Base-by-base conservation (phyloP, 1,139 yeast genomes). In the Blastobotrys niveus region DNA sequence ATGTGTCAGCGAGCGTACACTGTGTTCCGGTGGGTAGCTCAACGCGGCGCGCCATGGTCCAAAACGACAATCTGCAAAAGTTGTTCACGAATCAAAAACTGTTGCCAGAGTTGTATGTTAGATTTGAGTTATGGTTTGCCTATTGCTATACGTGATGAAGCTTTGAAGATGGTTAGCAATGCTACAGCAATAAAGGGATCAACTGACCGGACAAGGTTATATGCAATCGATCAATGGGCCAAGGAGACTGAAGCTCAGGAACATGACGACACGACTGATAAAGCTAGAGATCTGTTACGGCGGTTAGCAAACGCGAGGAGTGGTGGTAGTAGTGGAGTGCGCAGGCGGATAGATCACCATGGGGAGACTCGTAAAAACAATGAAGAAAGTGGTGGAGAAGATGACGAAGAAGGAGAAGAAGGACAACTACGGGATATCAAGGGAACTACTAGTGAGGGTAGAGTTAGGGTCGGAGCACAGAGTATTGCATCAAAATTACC, bases 51-150 rank as follows among this genome's bases (percentile, higher is more conserved):
- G 14, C 51, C 57, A 34, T 54, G 53, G 38, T 54, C 57, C 21
- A 52, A 49, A 29, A 65, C 69, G 1, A 46, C 53, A 15, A 76
- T 87, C 19, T 88, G 98, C 63, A 61, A 68, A 32, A 79, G 89
- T 0, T 91, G 98, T 65, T 81, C 96, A 1, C 68, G 79, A 35
- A 76, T 82, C 39, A 74, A 82, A 52, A 82, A 85, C 64, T 83
- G 95, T 53, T 91, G 98, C 59, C 97, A 91, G 61, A 67, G 80
- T 19, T 91, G 98, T 61, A 75, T 87, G 77, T 65, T 84, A 35
- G 97, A 91, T 65, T 68, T 87, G 41, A 76, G 81, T 21, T 85
- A 80, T 66, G 84, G 88, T 5, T 76, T 91, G 21, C 89, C 96
- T 0, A 62, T 87, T 15, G 79, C 82, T 17, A 68, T 88, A 7